These are phyloP conservation scores for Elongisporangium anandrum DNA, from an alignment of 352 stramenopile genomes.

Conservation along the genomic window DNA sequence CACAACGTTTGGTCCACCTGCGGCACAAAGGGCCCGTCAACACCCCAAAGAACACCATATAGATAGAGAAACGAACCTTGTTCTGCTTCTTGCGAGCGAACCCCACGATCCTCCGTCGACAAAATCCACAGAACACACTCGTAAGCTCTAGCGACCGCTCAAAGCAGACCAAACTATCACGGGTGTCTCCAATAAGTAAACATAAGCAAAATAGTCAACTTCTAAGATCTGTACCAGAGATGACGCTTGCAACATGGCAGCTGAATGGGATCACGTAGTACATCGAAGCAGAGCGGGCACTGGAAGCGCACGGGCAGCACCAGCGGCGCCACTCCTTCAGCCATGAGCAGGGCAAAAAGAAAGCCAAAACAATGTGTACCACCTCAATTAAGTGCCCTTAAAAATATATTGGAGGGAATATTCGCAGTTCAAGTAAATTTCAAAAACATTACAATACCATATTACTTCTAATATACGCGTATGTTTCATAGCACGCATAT, in stretches of 20 bases:
- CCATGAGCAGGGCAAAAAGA: background rate
- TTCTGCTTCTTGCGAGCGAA: conserved; percentile 73
- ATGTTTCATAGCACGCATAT: no score
- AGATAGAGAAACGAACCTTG: conserved; percentile 18
- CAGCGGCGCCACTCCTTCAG: conserved; percentile 4
- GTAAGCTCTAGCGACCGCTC: conserved; percentile 69
- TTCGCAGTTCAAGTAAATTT: no score
- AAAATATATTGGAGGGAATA: no score
- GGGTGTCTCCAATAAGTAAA: background rate
- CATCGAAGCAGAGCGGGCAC: conserved; percentile 76
- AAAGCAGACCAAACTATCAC: conserved; percentile 55
- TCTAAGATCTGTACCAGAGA: conserved; percentile 68
- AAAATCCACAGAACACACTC: conserved; percentile 78
- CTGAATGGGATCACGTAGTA: conserved; percentile 57
- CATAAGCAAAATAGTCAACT: background rate
- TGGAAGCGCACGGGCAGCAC: conserved; percentile 61
- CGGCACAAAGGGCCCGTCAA: background rate
- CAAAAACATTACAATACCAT: no score
- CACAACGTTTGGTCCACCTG: conserved; percentile 57
- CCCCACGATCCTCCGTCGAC: conserved; percentile 65
- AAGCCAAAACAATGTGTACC: background rate
- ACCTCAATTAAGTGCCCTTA: background rate
- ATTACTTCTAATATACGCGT: no score
- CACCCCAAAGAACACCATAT: background rate
- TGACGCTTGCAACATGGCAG: conserved; percentile 69